Percentiles rank a stretch among this genome's conserved stretches.
Evolutionary conservation across 768 basidiomycete genomes (phyloP).

Genomic region (Pholiota microspora): DNA sequence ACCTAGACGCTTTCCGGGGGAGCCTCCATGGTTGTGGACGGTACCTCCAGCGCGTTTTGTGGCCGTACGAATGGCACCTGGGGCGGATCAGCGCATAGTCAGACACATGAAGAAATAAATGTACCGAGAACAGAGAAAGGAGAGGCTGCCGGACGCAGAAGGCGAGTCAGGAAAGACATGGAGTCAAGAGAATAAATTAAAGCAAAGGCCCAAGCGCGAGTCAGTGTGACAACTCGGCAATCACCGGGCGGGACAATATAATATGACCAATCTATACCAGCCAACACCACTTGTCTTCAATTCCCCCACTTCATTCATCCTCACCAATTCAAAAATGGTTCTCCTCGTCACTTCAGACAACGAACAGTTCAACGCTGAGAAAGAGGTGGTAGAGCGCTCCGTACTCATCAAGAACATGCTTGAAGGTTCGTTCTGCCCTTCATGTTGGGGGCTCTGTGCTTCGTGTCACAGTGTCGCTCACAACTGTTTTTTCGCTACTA

Average conservation of each 20-base stretch:
- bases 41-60: constrained; percentile 97
- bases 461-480: background rate
- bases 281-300: constrained; percentile 20
- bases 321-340: constrained; percentile 53
- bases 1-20: constrained; percentile 90
- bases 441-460: background rate
- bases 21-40: constrained; percentile 89
- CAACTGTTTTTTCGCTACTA: constrained; percentile 28
- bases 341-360: constrained; percentile 93
- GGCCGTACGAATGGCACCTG: constrained; percentile 83
- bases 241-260: constrained; percentile 39
- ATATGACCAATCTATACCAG: constrained; percentile 25
- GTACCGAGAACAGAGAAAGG: constrained; percentile 54
- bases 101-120: constrained; percentile 5
- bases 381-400: constrained; percentile 91
- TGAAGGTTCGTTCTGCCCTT: constrained; percentile 62
- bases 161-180: constrained; percentile 52
- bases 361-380: constrained; percentile 91
- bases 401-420: constrained; percentile 99
- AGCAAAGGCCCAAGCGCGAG: constrained; percentile 19
- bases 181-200: constrained; percentile 25
- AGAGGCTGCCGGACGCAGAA: constrained; percentile 30
- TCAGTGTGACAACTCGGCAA: constrained; percentile 28
- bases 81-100: constrained; percentile 16
- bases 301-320: constrained; percentile 11